phyloP scores from a whole-genome alignment of 441 rosid species.

The Adansonia rubrostipa region DNA sequence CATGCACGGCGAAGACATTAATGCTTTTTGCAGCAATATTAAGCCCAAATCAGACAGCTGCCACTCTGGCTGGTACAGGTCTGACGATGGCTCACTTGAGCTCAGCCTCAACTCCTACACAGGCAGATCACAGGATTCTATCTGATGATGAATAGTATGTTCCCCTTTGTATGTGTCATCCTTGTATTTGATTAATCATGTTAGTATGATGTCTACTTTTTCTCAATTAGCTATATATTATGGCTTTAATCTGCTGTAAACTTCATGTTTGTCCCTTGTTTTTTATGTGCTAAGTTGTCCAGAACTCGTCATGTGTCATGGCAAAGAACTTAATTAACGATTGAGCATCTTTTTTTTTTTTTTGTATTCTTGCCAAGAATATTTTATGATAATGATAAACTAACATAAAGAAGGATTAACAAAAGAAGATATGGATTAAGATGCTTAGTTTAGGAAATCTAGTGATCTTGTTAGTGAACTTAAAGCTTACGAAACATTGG shows the following conservation, averaged over 20 bases:
- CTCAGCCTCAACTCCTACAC: constrained; percentile 75
- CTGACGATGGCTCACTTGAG: constrained; percentile 58
- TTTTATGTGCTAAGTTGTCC: constrained; percentile 16
- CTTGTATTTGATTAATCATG: constrained; percentile 9
- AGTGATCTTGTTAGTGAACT: neutral
- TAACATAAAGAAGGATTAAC: neutral
- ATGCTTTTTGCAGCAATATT: constrained; percentile 41
- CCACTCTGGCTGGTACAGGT: constrained; percentile 38
- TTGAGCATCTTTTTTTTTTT: neutral
- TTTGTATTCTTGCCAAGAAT: neutral
- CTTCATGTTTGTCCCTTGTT: constrained; percentile 14
- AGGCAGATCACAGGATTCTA: constrained; percentile 45
- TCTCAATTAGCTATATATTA: constrained; percentile 26
- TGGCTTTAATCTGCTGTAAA: neutral
- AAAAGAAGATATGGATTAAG: neutral
- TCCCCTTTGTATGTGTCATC: neutral
- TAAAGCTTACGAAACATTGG: neutral
- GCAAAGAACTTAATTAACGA: constrained; percentile 27
- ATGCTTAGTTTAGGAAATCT: neutral
- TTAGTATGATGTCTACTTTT: neutral
- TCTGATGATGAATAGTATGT: constrained; percentile 17
- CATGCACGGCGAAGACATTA: constrained; percentile 64
- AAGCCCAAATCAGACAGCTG: constrained; percentile 40
- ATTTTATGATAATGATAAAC: neutral
- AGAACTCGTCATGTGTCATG: constrained; percentile 31